Conservation (phyloP, 129 eudicot species). For the Dittrichia graveolens region DNA sequence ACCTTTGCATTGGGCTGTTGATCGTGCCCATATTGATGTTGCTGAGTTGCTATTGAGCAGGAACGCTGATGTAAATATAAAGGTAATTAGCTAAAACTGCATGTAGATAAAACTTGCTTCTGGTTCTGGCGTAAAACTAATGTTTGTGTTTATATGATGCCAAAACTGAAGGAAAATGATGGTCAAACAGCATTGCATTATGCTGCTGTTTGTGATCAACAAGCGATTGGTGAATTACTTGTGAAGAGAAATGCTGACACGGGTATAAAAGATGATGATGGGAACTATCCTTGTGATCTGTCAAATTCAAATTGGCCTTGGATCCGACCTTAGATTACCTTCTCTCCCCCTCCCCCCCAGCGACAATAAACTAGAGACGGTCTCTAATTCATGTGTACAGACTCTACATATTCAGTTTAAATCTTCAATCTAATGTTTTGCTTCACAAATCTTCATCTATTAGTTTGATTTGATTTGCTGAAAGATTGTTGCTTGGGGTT, state of each 20-base stretch:
- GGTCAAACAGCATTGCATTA: constrained; percentile 71
- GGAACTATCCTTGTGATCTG: constrained; percentile 56
- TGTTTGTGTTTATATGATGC: background rate
- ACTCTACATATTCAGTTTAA: constrained; percentile 19
- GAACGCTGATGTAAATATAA: constrained; percentile 68
- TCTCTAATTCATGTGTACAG: constrained; percentile 24
- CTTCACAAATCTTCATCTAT: no score
- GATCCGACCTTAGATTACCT: constrained; percentile 41
- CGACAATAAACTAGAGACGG: background rate
- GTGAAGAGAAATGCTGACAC: constrained; percentile 59
- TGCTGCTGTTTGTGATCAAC: constrained; percentile 73
- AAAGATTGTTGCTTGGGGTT: no score
- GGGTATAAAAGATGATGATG: constrained; percentile 55
- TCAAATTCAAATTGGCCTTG: constrained; percentile 67
- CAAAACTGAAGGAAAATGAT: constrained; percentile 59
- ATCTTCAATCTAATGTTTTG: no score
- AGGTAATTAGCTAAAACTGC: constrained; percentile 45
- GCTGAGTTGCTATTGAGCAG: constrained; percentile 50
- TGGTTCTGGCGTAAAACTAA: constrained; percentile 14
- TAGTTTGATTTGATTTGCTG: no score
- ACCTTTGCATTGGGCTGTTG: constrained; percentile 89
- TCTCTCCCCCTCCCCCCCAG: background rate
- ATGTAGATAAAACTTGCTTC: constrained; percentile 2
- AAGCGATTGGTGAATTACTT: constrained; percentile 51
- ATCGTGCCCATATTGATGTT: constrained; percentile 65